phyloP scores from a whole-genome alignment of 192 early-diverging fungal species.

The Coemansia furcata region DNA sequence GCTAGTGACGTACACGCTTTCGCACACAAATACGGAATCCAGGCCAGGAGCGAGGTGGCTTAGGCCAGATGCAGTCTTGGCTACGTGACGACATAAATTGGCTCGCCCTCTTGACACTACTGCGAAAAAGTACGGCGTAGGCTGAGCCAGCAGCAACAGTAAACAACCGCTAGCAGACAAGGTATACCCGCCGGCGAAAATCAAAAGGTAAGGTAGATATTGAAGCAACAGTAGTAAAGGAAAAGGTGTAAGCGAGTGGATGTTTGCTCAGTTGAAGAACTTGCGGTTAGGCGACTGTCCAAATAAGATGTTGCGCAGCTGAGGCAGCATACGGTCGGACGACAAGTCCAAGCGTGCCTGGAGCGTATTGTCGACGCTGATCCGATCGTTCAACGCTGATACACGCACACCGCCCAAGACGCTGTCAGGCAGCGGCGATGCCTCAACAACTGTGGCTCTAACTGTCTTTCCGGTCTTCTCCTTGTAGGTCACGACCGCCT shows the following conservation, averaged over 20 bases:
- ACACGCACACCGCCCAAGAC: constrained; percentile 91
- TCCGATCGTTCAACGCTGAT: constrained; percentile 70
- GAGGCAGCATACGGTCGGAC: constrained; percentile 87
- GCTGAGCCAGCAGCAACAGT: not conserved
- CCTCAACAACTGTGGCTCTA: constrained; percentile 44
- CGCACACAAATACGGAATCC: not conserved
- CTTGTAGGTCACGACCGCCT: constrained; percentile 56
- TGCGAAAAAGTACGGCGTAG: not conserved
- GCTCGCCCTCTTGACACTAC: not conserved
- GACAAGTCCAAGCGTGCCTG: constrained; percentile 84
- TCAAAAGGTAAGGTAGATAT: not conserved
- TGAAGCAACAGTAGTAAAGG: not conserved
- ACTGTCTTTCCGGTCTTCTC: constrained; percentile 53
- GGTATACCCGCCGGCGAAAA: not conserved
- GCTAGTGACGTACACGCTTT: not conserved
- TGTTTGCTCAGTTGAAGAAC: constrained; percentile 66
- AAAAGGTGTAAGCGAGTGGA: not conserved
- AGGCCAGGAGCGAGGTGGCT: not conserved
- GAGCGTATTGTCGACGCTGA: constrained; percentile 86
- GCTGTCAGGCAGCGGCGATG: constrained; percentile 66
- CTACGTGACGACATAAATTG: not conserved
- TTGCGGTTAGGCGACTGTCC: constrained; percentile 87
- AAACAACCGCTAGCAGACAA: not conserved
- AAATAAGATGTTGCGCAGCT: constrained; percentile 86
- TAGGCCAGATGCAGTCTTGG: not conserved